phyloP scores from a whole-genome alignment of 2,329 filamentous ascomycete genomes.

The Geosmithia morbida region DNA sequence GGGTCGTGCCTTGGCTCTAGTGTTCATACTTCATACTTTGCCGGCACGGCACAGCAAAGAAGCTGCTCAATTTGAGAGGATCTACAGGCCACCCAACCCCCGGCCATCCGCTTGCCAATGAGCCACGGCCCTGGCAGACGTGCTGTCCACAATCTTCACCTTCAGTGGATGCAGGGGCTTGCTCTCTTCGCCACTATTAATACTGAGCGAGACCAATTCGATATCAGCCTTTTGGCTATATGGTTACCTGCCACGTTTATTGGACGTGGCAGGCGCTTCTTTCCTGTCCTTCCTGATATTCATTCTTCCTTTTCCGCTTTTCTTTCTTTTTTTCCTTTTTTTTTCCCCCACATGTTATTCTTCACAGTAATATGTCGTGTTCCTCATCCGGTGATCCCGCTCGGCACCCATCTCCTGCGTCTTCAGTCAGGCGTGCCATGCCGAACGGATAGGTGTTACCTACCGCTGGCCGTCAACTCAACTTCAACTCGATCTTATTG shows the following conservation, averaged over 20 bases:
- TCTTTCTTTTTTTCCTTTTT: not conserved
- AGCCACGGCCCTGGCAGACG: not conserved
- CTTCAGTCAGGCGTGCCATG: too few relatives aligned
- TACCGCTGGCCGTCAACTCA: too few relatives aligned
- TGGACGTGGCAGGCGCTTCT: not conserved
- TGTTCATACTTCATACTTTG: not conserved
- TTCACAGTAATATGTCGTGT: too few relatives aligned
- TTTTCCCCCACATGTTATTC: not conserved
- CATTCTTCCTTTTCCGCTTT: not conserved
- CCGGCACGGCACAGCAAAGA: not conserved
- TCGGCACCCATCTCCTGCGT: too few relatives aligned
- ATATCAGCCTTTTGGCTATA: not conserved
- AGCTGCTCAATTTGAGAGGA: not conserved
- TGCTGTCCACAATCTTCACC: not conserved
- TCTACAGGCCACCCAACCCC: not conserved
- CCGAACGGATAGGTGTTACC: too few relatives aligned
- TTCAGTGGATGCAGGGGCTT: not conserved
- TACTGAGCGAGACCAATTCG: not conserved
- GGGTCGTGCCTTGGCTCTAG: not conserved
- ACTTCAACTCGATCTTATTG: too few relatives aligned
- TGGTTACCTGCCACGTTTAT: not conserved
- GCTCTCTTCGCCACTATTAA: not conserved
- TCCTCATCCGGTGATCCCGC: too few relatives aligned
- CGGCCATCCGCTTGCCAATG: not conserved
- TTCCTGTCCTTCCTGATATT: not conserved